Percentiles rank a stretch among this genome's conserved stretches.
These are phyloP conservation scores for Gymnopilus junonius DNA, from an alignment of 768 basidiomycete genomes.

Conservation along the genomic window DNA sequence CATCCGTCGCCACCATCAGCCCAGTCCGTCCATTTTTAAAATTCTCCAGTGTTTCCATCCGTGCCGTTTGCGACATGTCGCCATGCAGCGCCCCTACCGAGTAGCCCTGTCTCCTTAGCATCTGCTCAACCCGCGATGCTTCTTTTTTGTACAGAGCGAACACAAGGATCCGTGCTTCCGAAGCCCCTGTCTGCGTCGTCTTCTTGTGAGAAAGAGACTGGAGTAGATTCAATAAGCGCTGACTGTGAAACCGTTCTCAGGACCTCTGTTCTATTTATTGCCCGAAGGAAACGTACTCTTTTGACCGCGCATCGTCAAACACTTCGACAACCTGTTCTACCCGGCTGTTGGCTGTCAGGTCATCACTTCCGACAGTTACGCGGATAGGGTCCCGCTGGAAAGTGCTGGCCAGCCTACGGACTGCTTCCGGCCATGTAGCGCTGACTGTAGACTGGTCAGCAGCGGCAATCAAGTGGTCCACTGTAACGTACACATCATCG, in stretches of 20 bases:
- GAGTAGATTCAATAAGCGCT: constrained; percentile 62
- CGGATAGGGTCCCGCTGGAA: constrained; percentile 87
- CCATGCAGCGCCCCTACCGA: constrained; percentile 86
- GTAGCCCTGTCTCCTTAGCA: constrained; percentile 75
- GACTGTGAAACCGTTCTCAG: constrained; percentile 41
- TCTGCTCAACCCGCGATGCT: constrained; percentile 86
- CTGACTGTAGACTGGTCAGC: constrained; percentile 63
- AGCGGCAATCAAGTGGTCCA: neutral
- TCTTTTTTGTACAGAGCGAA: constrained; percentile 99
- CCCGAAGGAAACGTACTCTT: constrained; percentile 66
- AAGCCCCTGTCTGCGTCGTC: constrained; percentile 49
- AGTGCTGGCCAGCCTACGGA: constrained; percentile 84
- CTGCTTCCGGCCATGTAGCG: constrained; percentile 97
- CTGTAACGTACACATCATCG: constrained; percentile 83
- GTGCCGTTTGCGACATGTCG: constrained; percentile 84
- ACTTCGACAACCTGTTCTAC: constrained; percentile 96
- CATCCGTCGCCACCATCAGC: constrained; percentile 94
- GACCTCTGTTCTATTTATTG: neutral
- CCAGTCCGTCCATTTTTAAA: constrained; percentile 84
- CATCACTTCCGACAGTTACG: constrained; percentile 95
- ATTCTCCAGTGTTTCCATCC: constrained; percentile 83
- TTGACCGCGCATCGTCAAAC: constrained; percentile 80
- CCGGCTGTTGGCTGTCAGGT: constrained; percentile 90
- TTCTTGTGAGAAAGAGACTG: constrained; percentile 64
- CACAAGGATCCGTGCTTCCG: constrained; percentile 77